Conservation (phyloP, 1,284 basidiomycete species). For the Trichosporon sp. region DNA sequence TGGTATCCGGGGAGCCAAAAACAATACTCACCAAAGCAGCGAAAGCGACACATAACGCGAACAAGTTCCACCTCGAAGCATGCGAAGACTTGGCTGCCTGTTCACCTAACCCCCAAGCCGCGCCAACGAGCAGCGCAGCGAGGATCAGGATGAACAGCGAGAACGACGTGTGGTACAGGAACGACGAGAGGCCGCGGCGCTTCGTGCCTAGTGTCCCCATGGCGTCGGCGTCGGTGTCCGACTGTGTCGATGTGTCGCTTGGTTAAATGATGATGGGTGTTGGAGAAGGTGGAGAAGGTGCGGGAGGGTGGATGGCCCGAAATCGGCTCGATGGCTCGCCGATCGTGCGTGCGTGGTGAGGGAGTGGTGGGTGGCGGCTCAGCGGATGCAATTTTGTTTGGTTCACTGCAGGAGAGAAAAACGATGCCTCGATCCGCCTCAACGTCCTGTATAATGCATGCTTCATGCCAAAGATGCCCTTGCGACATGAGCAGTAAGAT, state of each 20-base stretch:
- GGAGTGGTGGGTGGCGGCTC: neutral
- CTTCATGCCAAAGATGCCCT: too few relatives aligned
- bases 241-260: neutral
- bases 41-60: constrained; percentile 50
- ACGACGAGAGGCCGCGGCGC: constrained; percentile 34
- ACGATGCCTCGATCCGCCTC: neutral
- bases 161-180: constrained; percentile 54
- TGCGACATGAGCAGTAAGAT: too few relatives aligned
- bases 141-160: constrained; percentile 47
- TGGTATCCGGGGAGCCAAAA: too few relatives aligned
- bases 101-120: constrained; percentile 50
- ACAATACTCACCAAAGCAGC: constrained; percentile 45
- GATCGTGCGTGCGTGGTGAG: neutral
- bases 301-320: neutral
- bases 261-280: neutral
- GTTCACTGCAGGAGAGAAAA: neutral
- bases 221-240: neutral
- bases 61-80: constrained; percentile 51
- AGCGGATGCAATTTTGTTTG: constrained; percentile 1
- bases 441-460: too few relatives aligned
- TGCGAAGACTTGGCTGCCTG: constrained; percentile 50
- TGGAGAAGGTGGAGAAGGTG: neutral
- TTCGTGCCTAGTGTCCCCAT: constrained; percentile 10
- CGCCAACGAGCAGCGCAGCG: constrained; percentile 44
- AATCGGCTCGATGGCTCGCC: neutral